These are phyloP conservation scores for Ceratocystis harringtonii DNA, from an alignment of 2,329 filamentous ascomycete genomes.

Conservation along the genomic window DNA sequence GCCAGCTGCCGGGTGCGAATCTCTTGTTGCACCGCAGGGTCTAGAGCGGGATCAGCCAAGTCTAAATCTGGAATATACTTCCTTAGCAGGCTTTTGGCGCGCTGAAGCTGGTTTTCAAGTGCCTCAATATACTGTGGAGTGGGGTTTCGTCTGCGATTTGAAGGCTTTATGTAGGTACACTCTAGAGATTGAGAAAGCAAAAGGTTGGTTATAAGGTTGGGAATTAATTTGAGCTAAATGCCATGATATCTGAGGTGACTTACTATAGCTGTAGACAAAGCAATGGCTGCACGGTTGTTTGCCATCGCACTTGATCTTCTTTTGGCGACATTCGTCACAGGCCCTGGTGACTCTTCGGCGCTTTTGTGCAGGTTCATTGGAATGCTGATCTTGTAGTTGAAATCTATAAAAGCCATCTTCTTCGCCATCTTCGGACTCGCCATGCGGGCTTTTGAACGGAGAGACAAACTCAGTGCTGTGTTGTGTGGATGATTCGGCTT, in stretches of 20 bases:
- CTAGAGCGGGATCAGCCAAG: slow-evolving; percentile 69
- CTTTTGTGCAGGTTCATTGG: slow-evolving; percentile 54
- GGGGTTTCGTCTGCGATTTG: slow-evolving; percentile 77
- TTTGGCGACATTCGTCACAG: slow-evolving; percentile 68
- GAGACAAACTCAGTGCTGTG: slow-evolving; percentile 26
- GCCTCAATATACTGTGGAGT: slow-evolving; percentile 88
- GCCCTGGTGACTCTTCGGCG: slow-evolving; percentile 63
- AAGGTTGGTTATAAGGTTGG: slow-evolving; percentile 18
- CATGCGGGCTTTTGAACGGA: slow-evolving; percentile 31
- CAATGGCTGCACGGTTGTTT: slow-evolving; percentile 89
- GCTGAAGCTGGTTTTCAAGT: slow-evolving; percentile 66
- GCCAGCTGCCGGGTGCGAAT: slow-evolving; percentile 40
- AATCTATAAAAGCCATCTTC: slow-evolving; percentile 18
- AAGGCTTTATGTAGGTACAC: slow-evolving; percentile 91
- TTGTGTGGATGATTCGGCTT: not conserved
- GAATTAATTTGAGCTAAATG: not conserved
- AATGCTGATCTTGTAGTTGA: slow-evolving; percentile 23
- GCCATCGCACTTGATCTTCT: slow-evolving; percentile 79
- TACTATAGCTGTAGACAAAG: slow-evolving; percentile 96
- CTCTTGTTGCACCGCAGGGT: slow-evolving; percentile 60
- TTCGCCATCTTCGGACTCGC: slow-evolving; percentile 30
- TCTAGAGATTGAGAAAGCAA: slow-evolving; percentile 36
- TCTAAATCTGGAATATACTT: slow-evolving; percentile 73
- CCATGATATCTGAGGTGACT: slow-evolving; percentile 20
- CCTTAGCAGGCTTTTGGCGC: slow-evolving; percentile 64